These are phyloP conservation scores for Dothiorella sarmentorum DNA, from an alignment of 2,329 filamentous ascomycete genomes.

Conservation along the genomic window DNA sequence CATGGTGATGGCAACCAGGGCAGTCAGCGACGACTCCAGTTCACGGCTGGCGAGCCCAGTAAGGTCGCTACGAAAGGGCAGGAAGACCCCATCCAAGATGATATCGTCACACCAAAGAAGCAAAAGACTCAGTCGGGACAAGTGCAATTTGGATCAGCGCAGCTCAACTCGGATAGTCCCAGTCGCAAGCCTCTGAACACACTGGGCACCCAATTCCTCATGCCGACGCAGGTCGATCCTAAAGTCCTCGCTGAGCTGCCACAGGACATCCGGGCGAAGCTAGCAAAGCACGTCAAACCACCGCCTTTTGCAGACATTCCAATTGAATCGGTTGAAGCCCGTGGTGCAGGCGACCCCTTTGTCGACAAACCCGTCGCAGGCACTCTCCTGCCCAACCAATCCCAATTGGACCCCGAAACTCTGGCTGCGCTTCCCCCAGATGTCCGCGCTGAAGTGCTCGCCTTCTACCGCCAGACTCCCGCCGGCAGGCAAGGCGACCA, in stretches of 20 bases:
- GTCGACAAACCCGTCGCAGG: background rate
- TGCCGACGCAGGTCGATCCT: slow-evolving; percentile 79
- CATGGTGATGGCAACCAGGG: slow-evolving; percentile 58
- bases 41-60: slow-evolving; percentile 50
- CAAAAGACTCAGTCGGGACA: slow-evolving; percentile 30
- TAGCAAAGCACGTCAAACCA: slow-evolving; percentile 45
- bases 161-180: slow-evolving; percentile 44
- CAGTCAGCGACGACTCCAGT: slow-evolving; percentile 76
- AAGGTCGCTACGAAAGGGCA: slow-evolving; percentile 22
- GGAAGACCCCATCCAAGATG: slow-evolving; percentile 47
- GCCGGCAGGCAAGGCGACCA: slow-evolving; percentile 24
- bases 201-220: slow-evolving; percentile 83
- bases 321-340: background rate
- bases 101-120: slow-evolving; percentile 40
- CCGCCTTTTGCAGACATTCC: background rate
- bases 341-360: background rate
- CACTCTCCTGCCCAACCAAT: slow-evolving; percentile 51
- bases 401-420: slow-evolving; percentile 81
- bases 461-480: slow-evolving; percentile 54
- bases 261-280: slow-evolving; percentile 71
- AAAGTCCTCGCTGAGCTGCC: slow-evolving; percentile 81
- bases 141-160: slow-evolving; percentile 36
- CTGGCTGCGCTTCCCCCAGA: slow-evolving; percentile 81
- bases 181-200: slow-evolving; percentile 71
- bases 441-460: slow-evolving; percentile 77